These are phyloP conservation scores for Panus rudis DNA, from an alignment of 768 basidiomycete genomes.

Conservation along the genomic window DNA sequence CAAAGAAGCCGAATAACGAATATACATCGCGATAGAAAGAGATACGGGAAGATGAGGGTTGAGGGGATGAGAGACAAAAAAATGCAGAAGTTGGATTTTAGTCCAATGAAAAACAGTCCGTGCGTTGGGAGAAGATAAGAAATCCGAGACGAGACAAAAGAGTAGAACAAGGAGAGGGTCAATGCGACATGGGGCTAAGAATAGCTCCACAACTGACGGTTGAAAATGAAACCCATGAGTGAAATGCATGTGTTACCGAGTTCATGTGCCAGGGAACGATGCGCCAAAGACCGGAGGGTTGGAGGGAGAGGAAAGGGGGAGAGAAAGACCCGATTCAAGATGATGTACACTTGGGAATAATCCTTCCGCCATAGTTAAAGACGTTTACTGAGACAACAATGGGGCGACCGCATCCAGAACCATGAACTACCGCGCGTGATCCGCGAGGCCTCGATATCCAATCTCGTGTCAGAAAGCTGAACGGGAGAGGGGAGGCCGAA, in stretches of 20 bases:
- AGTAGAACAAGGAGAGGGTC: no score
- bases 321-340: no score
- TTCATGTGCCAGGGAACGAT: not conserved
- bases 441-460: no score
- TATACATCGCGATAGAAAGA: conserved; percentile 4
- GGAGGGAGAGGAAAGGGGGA: not conserved
- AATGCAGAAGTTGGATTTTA: not conserved
- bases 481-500: no score
- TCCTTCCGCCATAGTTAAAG: not conserved
- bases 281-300: not conserved
- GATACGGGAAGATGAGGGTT: not conserved
- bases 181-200: no score
- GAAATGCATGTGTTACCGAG: not conserved
- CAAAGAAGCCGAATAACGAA: not conserved
- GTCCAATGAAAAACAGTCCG: no score
- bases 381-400: no score
- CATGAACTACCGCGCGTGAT: no score
- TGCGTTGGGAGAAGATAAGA: no score
- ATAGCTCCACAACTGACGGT: not conserved
- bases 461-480: no score
- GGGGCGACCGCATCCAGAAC: no score
- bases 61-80: conserved; percentile 5
- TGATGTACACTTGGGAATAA: not conserved
- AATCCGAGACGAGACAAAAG: no score
- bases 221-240: not conserved